A percentile compares a stretch with the other conserved stretches of the same genome.
These are phyloP conservation scores for Letharia lupina DNA, from an alignment of 495 filamentous ascomycete genomes.

Conservation along the genomic window DNA sequence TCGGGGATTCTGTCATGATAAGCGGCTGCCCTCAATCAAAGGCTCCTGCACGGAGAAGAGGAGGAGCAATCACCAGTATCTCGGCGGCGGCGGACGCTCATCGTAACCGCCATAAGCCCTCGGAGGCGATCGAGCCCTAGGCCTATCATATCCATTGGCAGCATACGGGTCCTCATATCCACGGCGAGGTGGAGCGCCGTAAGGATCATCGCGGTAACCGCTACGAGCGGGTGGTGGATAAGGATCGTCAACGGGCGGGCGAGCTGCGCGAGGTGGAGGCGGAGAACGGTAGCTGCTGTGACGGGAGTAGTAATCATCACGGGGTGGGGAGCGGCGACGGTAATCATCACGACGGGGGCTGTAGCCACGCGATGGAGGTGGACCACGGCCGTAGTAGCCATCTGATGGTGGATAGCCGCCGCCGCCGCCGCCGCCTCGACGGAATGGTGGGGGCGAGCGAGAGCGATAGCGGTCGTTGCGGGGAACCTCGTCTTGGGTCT, in stretches of 20 bases:
- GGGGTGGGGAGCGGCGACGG: slow-evolving; percentile 73
- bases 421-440: slow-evolving; percentile 32
- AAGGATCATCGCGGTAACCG: slow-evolving; percentile 29
- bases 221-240: slow-evolving; percentile 60
- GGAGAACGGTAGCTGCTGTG: slow-evolving; percentile 60
- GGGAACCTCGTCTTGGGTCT: slow-evolving; percentile 62
- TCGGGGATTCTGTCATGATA: slow-evolving; percentile 17
- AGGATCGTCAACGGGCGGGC: slow-evolving; percentile 61
- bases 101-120: slow-evolving; percentile 27
- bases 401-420: slow-evolving; percentile 55
- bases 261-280: slow-evolving; percentile 48
- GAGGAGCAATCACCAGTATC: slow-evolving; percentile 29
- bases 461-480: slow-evolving; percentile 54
- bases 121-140: slow-evolving; percentile 19
- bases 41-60: slow-evolving; percentile 12
- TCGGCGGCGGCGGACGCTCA: slow-evolving; percentile 20
- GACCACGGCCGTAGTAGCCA: slow-evolving; percentile 50
- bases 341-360: slow-evolving; percentile 68
- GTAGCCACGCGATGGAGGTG: slow-evolving; percentile 62
- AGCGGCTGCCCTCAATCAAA: slow-evolving; percentile 15
- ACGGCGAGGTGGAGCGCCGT: slow-evolving; percentile 34
- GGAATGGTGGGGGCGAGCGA: slow-evolving; percentile 70
- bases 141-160: slow-evolving; percentile 25
- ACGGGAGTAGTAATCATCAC: slow-evolving; percentile 77
- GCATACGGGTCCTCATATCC: slow-evolving; percentile 47